phyloP scores from a whole-genome alignment of 805 yeast genomes.

The Jamesozyma piceae region DNA sequence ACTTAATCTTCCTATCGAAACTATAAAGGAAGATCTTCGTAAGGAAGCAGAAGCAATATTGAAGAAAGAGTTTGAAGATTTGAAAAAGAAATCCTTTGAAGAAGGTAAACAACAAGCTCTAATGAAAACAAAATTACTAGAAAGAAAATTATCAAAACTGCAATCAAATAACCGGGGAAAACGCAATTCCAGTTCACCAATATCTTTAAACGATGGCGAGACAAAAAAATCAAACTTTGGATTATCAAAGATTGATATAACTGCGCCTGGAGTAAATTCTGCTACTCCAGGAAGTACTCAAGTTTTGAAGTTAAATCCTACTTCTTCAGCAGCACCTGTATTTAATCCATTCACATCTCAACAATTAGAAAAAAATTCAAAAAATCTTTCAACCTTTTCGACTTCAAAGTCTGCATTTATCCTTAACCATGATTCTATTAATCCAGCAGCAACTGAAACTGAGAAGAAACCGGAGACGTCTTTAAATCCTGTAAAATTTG shows the following conservation, averaged over 20 bases:
- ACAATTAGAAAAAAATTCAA: background rate
- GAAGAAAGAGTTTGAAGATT: conserved; percentile 13
- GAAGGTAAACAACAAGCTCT: conserved; percentile 28
- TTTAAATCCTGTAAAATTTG: background rate
- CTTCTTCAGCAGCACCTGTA: conserved; percentile 2
- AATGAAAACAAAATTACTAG: conserved; percentile 25
- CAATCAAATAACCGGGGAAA: conserved; percentile 14
- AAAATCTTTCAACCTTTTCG: background rate
- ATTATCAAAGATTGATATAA: conserved; percentile 3
- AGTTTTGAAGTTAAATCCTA: conserved; percentile 6
- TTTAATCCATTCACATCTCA: conserved; percentile 16
- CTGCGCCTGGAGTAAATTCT: background rate
- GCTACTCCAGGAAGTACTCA: background rate
- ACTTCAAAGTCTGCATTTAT: background rate
- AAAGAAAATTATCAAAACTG: conserved; percentile 25
- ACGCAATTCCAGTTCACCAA: background rate
- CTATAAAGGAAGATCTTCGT: conserved; percentile 3
- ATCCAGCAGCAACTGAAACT: background rate
- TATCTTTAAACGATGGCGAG: background rate
- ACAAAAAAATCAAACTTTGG: background rate
- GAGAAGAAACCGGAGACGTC: background rate
- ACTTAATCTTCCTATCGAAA: conserved; percentile 5
- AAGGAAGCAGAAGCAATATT: conserved; percentile 17
- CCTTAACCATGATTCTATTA: background rate
- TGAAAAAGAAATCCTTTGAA: conserved; percentile 25